Evolutionary conservation across 371 early-diverging fungal genomes (phyloP).

Genomic region (Saksenaea vasiformis): DNA sequence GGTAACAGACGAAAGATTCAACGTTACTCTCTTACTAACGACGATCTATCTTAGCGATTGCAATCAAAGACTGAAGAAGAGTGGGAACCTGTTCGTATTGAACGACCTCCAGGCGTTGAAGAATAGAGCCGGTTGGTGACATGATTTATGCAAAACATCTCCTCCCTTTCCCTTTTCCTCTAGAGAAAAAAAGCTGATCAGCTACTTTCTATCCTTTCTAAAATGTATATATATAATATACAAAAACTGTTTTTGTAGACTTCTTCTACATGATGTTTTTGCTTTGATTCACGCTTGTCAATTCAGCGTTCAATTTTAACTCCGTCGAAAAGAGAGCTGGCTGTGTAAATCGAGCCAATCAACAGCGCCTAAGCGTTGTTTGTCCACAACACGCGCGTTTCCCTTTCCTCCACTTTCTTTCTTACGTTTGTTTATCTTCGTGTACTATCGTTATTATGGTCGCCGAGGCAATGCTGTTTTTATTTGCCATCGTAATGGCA

Average conservation of each 20-base stretch:
- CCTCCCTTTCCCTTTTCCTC: background rate
- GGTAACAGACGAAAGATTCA: conserved; percentile 24
- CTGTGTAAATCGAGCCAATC: conserved; percentile 2
- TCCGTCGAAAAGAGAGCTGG: background rate
- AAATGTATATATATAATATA: too few relatives aligned
- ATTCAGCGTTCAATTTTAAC: too few relatives aligned
- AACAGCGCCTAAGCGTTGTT: background rate
- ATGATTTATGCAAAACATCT: background rate
- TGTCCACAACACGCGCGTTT: background rate
- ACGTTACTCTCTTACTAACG: background rate
- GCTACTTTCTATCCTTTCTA: too few relatives aligned
- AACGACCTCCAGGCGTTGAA: conserved; percentile 44
- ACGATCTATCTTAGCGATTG: conserved; percentile 33
- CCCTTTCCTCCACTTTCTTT: conserved; percentile 11
- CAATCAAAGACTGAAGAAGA: conserved; percentile 54
- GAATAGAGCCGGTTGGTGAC: conserved; percentile 2
- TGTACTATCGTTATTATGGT: conserved; percentile 53
- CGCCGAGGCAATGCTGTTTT: conserved; percentile 78
- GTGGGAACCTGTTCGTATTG: conserved; percentile 54
- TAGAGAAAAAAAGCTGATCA: background rate
- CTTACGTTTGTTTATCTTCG: background rate
- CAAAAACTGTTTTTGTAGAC: too few relatives aligned
- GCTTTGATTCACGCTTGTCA: too few relatives aligned
- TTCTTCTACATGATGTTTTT: too few relatives aligned
- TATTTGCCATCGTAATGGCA: conserved; percentile 90